A percentile compares a stretch with the other conserved stretches of the same genome.
These are phyloP conservation scores for Deakozyma indianensis DNA, from an alignment of 805 yeast genomes.

Conservation along the genomic window DNA sequence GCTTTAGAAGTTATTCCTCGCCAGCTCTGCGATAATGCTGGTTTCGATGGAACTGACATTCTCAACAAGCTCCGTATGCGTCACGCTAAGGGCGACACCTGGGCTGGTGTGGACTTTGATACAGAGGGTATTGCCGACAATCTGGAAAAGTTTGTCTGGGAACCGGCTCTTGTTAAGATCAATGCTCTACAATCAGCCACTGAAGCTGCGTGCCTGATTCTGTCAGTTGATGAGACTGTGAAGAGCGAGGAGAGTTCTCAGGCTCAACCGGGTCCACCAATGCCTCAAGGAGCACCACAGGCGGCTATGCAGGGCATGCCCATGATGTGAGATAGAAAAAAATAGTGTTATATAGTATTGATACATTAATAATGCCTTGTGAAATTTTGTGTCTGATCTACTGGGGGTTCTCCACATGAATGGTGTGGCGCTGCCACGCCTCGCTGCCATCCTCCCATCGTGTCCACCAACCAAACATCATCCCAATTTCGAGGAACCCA, in stretches of 20 bases:
- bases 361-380: too few relatives aligned
- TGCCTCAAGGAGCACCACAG: constrained; percentile 13
- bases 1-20: constrained; percentile 94
- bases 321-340: neutral
- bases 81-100: constrained; percentile 82
- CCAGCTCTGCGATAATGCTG: constrained; percentile 97
- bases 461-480: neutral
- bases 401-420: too few relatives aligned
- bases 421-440: neutral
- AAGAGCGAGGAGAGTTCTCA: constrained; percentile 26
- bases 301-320: constrained; percentile 8
- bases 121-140: constrained; percentile 71
- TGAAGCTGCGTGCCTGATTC: constrained; percentile 86
- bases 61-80: constrained; percentile 82
- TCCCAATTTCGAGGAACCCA: neutral
- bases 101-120: constrained; percentile 89
- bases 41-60: constrained; percentile 92
- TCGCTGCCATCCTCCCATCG: neutral
- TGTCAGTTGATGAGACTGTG: constrained; percentile 89
- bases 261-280: constrained; percentile 20
- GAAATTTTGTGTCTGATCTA: too few relatives aligned
- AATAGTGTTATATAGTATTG: neutral
- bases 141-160: constrained; percentile 86
- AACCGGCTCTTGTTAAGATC: constrained; percentile 85
- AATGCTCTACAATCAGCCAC: constrained; percentile 94